Base-by-base conservation (phyloP, 768 basidiomycete genomes). In the Mrakia frigida region DNA sequence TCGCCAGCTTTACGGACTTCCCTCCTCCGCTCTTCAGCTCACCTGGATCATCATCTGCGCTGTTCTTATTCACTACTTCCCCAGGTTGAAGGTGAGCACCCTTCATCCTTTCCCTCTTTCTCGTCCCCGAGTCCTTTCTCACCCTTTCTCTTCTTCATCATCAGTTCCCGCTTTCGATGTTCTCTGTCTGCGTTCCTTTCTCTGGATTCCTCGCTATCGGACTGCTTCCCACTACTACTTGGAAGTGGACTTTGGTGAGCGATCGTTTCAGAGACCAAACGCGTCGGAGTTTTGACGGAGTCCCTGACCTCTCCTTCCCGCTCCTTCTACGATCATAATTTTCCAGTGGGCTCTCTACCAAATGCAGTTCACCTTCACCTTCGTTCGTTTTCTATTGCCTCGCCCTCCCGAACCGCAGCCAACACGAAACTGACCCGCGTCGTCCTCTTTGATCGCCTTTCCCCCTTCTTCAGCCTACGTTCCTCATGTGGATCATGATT, bases 401-500 rank as follows among this genome's bases (percentile, higher is more conserved):
- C 5, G n/a, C 61, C 7, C 16, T 10, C 33, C 61, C 6, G 61
- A 16, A 6, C 5, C 10, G 10, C 43, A 43, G 10, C 16, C 43
- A n/a, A n/a, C n/a, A n/a, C n/a, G n/a, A n/a, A n/a, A n/a, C n/a
- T n/a, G n/a, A n/a, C n/a, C n/a, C n/a, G n/a, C n/a, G n/a, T n/a
- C n/a, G n/a, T n/a, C 25, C 23, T 31, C 25, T 60, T 31, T 60
- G 10, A 23, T 23, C 25, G 28, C n/a, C 37, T 77, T 79, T 73
- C 68, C 28, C 28, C 23, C 25, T 23, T 60, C 59, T 23, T 6
- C 59, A 63, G 61, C 61, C 11, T 74, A 73, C 68, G 39, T 65
- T 79, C 71, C 43, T 80, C 16, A 25, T 77, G 25, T 80, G 80
- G 80, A 63, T 78, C 1, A 78, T 80, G 59, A 70, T 80, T 50